Conservation (phyloP, 1,139 yeast genomes). For the Wickerhamiella pararugosa region DNA sequence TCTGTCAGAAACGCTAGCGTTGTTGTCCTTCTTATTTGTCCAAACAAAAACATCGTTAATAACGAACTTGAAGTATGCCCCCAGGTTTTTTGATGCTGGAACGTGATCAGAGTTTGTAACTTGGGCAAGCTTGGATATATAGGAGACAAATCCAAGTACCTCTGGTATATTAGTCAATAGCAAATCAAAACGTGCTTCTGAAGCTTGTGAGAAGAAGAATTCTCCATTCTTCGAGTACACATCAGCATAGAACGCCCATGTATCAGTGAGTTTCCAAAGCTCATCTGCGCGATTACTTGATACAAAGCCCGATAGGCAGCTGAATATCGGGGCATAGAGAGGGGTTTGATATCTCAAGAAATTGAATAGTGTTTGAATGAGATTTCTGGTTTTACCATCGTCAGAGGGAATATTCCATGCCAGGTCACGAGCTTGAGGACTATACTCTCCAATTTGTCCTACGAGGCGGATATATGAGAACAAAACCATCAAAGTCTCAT, state of each 20-base stretch:
- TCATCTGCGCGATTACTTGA: conserved; percentile 20
- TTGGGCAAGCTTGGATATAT: conserved; percentile 32
- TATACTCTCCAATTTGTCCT: conserved; percentile 35
- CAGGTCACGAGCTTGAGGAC: conserved; percentile 24
- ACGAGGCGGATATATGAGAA: conserved; percentile 54
- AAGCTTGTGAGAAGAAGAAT: conserved; percentile 16
- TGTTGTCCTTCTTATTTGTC: conserved; percentile 7
- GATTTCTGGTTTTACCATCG: conserved; percentile 1
- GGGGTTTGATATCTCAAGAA: conserved; percentile 38
- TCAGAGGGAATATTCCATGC: conserved; percentile 15
- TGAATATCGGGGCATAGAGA: conserved; percentile 38
- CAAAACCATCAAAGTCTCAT: conserved; percentile 64
- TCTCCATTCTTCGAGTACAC: conserved; percentile 19
- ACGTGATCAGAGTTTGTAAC: conserved; percentile 5
- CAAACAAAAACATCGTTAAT: conserved; percentile 42
- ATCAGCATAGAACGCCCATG: conserved; percentile 44
- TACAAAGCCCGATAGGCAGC: conserved; percentile 37
- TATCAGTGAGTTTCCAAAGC: conserved; percentile 59
- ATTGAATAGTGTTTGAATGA: conserved; percentile 26
- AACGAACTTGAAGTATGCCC: conserved; percentile 48
- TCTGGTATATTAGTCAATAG: conserved; percentile 21
- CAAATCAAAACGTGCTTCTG: conserved; percentile 19
- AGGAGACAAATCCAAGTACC: conserved; percentile 45
- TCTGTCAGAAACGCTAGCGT: conserved; percentile 26
- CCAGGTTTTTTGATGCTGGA: conserved; percentile 4